These are phyloP conservation scores for Rhizoclosmatium sp. DNA, from an alignment of 192 early-diverging fungal species.

Conservation along the genomic window DNA sequence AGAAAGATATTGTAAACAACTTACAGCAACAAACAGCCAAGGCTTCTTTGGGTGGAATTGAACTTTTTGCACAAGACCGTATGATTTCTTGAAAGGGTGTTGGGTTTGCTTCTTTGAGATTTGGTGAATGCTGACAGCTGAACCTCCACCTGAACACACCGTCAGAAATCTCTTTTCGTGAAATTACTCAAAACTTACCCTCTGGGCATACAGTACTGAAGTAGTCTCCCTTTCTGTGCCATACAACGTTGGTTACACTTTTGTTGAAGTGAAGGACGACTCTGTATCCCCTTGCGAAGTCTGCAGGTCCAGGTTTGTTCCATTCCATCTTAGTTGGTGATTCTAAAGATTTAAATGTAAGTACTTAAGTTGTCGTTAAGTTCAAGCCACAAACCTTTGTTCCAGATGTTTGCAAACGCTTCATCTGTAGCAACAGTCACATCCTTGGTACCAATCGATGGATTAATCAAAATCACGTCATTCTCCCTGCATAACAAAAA, in stretches of 20 bases:
- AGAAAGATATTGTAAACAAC: slow-evolving; percentile 29
- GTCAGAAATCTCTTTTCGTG: background rate
- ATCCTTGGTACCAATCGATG: slow-evolving; percentile 29
- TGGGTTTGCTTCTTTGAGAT: slow-evolving; percentile 87
- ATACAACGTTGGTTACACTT: slow-evolving; percentile 79
- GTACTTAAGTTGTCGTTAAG: background rate
- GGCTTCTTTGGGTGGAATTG: slow-evolving; percentile 94
- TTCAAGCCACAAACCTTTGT: background rate
- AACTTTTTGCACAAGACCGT: slow-evolving; percentile 86
- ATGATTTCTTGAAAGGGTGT: slow-evolving; percentile 88
- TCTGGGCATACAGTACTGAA: slow-evolving; percentile 86
- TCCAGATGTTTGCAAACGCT: slow-evolving; percentile 43
- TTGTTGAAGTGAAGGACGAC: slow-evolving; percentile 19
- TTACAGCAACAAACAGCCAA: slow-evolving; percentile 88
- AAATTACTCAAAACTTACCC: slow-evolving; percentile 51
- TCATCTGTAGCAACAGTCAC: slow-evolving; percentile 40
- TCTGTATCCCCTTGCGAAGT: slow-evolving; percentile 6
- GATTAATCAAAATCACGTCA: slow-evolving; percentile 55
- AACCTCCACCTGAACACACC: slow-evolving; percentile 48
- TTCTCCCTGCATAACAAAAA: slow-evolving; percentile 34
- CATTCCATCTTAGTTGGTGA: slow-evolving; percentile 37
- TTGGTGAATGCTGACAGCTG: slow-evolving; percentile 92
- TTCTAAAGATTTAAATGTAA: slow-evolving; percentile 3
- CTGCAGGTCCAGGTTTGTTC: slow-evolving; percentile 38
- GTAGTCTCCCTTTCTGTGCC: slow-evolving; percentile 98